Conservation (phyloP, 2,329 filamentous ascomycete species). For the Penicillium palitans region DNA sequence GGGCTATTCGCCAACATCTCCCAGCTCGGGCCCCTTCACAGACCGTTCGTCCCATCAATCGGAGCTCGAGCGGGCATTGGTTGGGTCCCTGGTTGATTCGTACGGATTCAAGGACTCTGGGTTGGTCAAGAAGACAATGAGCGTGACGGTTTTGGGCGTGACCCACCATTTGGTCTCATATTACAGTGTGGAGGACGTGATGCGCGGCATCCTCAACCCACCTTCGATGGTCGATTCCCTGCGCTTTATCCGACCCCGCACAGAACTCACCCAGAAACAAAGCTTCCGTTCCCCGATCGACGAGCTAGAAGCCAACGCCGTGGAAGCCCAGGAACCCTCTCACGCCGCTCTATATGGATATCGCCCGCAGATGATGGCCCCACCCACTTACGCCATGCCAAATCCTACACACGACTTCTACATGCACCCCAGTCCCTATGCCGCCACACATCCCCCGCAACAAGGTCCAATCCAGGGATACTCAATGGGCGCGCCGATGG, state of each 20-base stretch:
- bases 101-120: conserved; percentile 83
- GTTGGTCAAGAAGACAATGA: conserved; percentile 90
- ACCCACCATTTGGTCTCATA: conserved; percentile 87
- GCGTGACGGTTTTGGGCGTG: conserved; percentile 70
- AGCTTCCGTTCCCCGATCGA: conserved; percentile 68
- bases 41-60: conserved; percentile 43
- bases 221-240: conserved; percentile 59
- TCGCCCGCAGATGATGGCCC: conserved; percentile 39
- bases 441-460: conserved; percentile 37
- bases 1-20: conserved; percentile 43
- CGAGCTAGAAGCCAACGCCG: conserved; percentile 51
- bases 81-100: conserved; percentile 84
- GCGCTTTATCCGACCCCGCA: conserved; percentile 55
- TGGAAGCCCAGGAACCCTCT: conserved; percentile 43
- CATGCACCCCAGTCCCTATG: conserved; percentile 37
- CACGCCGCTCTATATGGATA: conserved; percentile 44
- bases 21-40: conserved; percentile 32
- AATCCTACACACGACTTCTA: conserved; percentile 40
- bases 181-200: conserved; percentile 79
- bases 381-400: conserved; percentile 39
- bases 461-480: conserved; percentile 37
- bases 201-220: conserved; percentile 57
- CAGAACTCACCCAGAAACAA: conserved; percentile 60
- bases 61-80: conserved; percentile 59
- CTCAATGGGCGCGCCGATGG: conserved; percentile 35